A percentile compares a stretch with the other conserved stretches of the same genome.
Evolutionary conservation across 345 rosid genomes (phyloP).

Genomic region (Ceriops tagal): DNA sequence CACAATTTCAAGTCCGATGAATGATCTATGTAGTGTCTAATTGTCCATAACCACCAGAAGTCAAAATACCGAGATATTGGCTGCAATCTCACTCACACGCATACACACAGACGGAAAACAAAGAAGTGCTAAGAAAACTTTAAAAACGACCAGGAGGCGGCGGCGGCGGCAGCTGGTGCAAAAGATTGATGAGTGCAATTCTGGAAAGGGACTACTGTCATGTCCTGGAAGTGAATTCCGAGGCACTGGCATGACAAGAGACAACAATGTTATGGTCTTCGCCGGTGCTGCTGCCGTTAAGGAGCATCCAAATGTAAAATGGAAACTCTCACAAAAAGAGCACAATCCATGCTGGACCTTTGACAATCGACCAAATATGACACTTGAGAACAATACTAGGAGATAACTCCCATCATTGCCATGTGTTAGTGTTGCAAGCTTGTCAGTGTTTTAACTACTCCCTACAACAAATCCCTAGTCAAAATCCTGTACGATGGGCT

Average conservation of each 20-base stretch:
- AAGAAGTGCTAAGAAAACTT: too few species aligned
- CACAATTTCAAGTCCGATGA: too few species aligned
- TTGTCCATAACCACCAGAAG: too few species aligned
- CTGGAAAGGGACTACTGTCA: background rate
- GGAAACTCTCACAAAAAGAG: background rate
- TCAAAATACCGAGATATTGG: too few species aligned
- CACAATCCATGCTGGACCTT: background rate
- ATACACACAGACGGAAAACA: too few species aligned
- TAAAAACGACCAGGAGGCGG: too few species aligned
- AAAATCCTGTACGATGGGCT: background rate
- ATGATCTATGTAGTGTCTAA: too few species aligned
- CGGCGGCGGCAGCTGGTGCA: background rate
- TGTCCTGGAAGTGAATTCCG: background rate
- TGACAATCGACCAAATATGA: background rate
- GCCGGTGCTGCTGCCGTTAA: constrained; percentile 1
- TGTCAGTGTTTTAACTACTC: background rate
- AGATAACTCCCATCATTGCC: constrained; percentile 10
- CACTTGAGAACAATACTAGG: background rate
- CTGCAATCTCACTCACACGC: too few species aligned
- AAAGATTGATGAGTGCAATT: background rate
- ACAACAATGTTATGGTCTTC: background rate
- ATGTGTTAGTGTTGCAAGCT: background rate
- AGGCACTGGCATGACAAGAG: background rate
- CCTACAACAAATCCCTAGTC: background rate
- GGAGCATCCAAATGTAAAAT: background rate